Conservation (phyloP, 371 early-diverging fungal genomes). For the Haplosporangium sp. region DNA sequence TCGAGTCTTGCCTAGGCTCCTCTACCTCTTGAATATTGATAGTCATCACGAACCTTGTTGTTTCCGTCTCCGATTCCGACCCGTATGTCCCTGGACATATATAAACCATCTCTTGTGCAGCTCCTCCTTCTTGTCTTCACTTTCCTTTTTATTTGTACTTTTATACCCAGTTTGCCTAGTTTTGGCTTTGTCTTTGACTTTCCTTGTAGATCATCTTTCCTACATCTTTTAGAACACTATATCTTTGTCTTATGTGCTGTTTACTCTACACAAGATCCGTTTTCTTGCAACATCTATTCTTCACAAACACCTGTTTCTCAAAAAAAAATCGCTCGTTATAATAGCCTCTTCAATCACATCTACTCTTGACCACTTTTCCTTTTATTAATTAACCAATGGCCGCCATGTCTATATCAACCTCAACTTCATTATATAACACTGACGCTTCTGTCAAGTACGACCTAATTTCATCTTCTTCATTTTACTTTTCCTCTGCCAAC, state of each 20-base stretch:
- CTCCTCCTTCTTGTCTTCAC: background rate
- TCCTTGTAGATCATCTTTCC: slow-evolving; percentile 5
- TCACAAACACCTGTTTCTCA: slow-evolving; percentile 47
- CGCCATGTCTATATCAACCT: slow-evolving; percentile 38
- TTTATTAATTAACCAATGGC: slow-evolving; percentile 17
- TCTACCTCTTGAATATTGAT: background rate
- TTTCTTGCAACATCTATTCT: slow-evolving; percentile 7
- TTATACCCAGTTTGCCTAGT: background rate
- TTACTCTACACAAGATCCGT: slow-evolving; percentile 8
- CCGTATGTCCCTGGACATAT: slow-evolving; percentile 2
- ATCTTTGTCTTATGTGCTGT: slow-evolving; percentile 10
- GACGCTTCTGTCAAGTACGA: slow-evolving; percentile 44
- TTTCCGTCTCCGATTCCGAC: slow-evolving; percentile 18
- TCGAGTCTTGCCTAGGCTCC: too few relatives aligned
- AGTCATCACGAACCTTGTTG: slow-evolving; percentile 16
- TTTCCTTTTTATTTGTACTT: background rate
- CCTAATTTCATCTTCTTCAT: slow-evolving; percentile 32
- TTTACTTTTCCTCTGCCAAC: slow-evolving; percentile 8
- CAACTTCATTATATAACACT: slow-evolving; percentile 43
- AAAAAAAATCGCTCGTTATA: slow-evolving; percentile 4
- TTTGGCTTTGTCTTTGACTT: too few relatives aligned
- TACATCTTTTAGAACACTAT: background rate
- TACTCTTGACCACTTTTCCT: slow-evolving; percentile 1
- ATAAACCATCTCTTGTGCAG: slow-evolving; percentile 7
- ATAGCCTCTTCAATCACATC: background rate